These are phyloP conservation scores for Choiromyces venosus DNA, from an alignment of 495 filamentous ascomycete species.

Conservation along the genomic window DNA sequence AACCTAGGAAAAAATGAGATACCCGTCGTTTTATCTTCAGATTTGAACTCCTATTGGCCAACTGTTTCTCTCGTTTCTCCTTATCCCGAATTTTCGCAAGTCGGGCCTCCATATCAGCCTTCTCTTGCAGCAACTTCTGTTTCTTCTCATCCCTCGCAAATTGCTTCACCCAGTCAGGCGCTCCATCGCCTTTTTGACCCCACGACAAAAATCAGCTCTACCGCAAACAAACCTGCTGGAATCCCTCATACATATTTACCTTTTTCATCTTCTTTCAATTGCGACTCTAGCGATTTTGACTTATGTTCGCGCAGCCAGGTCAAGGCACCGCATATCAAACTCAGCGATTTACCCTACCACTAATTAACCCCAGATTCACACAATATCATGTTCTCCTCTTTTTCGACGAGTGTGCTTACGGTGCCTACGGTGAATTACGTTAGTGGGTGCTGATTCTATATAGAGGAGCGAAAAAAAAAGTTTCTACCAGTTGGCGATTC, in stretches of 20 bases:
- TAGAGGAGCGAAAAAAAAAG: constrained; percentile 11
- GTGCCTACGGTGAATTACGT: constrained; percentile 38
- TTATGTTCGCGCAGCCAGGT: constrained; percentile 92
- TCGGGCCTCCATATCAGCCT: constrained; percentile 64
- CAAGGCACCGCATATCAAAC: constrained; percentile 83
- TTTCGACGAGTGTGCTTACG: constrained; percentile 30
- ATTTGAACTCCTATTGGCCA: constrained; percentile 41
- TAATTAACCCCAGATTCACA: constrained; percentile 6
- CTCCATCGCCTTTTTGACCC: constrained; percentile 53
- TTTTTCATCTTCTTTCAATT: constrained; percentile 39
- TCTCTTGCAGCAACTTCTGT: constrained; percentile 58
- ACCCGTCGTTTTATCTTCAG: constrained; percentile 41
- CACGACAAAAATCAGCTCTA: constrained; percentile 22
- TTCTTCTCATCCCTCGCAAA: constrained; percentile 63
- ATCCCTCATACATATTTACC: constrained; percentile 23
- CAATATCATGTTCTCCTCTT: constrained; percentile 6
- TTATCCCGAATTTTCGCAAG: constrained; percentile 62
- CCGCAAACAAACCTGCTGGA: neutral
- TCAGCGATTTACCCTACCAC: constrained; percentile 85
- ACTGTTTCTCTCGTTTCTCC: constrained; percentile 58
- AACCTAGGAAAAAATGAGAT: constrained; percentile 13
- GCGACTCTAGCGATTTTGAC: constrained; percentile 57
- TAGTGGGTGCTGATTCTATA: constrained; percentile 12
- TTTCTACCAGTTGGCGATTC: constrained; percentile 82
- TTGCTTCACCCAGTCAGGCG: constrained; percentile 86